These are phyloP conservation scores for Vaccinium macrocarpon DNA, from an alignment of 148 eudicot species.

Conservation along the genomic window DNA sequence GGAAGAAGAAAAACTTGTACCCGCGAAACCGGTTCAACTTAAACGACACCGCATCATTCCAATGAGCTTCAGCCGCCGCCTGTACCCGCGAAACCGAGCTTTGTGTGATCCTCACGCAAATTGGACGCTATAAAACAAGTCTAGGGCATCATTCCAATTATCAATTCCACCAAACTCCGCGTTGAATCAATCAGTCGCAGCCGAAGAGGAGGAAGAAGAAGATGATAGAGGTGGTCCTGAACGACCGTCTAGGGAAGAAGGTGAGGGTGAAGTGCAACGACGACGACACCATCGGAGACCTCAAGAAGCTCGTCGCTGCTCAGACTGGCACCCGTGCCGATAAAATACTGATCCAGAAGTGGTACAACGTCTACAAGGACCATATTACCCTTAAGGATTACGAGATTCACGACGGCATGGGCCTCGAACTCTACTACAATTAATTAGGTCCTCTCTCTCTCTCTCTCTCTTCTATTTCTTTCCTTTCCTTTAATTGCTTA, in stretches of 20 bases:
- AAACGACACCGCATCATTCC: background rate
- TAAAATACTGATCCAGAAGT: no score
- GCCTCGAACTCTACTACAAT: slow-evolving; percentile 93
- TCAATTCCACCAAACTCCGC: background rate
- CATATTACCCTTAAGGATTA: slow-evolving; percentile 84
- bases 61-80: background rate
- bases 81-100: background rate
- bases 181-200: background rate
- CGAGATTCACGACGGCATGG: slow-evolving; percentile 97
- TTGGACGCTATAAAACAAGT: background rate
- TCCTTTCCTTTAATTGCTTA: background rate
- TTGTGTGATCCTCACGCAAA: background rate
- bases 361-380: no score
- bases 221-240: slow-evolving; percentile 71
- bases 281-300: slow-evolving; percentile 84
- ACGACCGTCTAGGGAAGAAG: slow-evolving; percentile 69
- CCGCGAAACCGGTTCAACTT: background rate
- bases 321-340: no score
- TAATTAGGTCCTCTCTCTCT: slow-evolving; percentile 9
- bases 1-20: no score
- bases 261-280: slow-evolving; percentile 90
- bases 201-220: background rate
- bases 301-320: slow-evolving; percentile 9
- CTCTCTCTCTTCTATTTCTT: background rate
- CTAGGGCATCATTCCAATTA: background rate